Percentiles rank a stretch among this genome's conserved stretches.
Evolutionary conservation across 2,329 filamentous ascomycete species (phyloP).

Genomic region (Claviceps paspali): DNA sequence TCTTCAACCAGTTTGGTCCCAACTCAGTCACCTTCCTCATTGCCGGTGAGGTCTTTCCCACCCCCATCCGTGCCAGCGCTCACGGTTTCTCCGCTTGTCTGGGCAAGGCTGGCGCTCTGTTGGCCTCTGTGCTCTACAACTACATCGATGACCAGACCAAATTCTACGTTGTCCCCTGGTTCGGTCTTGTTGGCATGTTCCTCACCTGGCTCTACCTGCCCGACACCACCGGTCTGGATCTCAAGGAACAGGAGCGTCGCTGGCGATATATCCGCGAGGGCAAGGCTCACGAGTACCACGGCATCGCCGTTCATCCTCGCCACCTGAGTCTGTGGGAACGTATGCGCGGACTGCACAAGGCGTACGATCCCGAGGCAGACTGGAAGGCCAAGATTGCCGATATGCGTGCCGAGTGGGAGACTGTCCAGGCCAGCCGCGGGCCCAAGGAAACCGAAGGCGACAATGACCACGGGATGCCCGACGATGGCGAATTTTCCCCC

Average conservation of each 20-base stretch:
- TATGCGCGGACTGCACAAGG: conserved; percentile 58
- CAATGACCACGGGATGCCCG: conserved; percentile 20
- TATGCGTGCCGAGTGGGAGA: conserved; percentile 51
- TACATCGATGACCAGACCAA: conserved; percentile 77
- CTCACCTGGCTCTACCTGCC: conserved; percentile 77
- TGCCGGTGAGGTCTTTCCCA: conserved; percentile 92
- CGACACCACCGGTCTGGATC: conserved; percentile 91
- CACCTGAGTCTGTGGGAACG: conserved; percentile 86
- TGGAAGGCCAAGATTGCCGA: conserved; percentile 74
- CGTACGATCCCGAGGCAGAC: conserved; percentile 72
- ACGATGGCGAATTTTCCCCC: conserved; percentile 35
- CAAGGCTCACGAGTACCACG: conserved; percentile 71
- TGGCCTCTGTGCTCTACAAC: conserved; percentile 82
- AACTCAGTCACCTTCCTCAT: conserved; percentile 95
- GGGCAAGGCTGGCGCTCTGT: conserved; percentile 77
- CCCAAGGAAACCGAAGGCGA: conserved; percentile 31
- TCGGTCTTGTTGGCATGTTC: conserved; percentile 73
- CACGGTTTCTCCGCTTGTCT: conserved; percentile 89
- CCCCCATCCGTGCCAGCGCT: conserved; percentile 78
- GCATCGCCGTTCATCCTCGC: conserved; percentile 77
- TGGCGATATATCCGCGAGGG: conserved; percentile 78
- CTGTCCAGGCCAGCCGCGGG: conserved; percentile 28
- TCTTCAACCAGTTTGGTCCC: conserved; percentile 98
- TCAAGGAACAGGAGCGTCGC: conserved; percentile 92
- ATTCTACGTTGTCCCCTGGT: conserved; percentile 92